A percentile compares a stretch with the other conserved stretches of the same genome.
Evolutionary conservation across 768 basidiomycete species (phyloP).

Genomic region (Lactifluus pinguis): DNA sequence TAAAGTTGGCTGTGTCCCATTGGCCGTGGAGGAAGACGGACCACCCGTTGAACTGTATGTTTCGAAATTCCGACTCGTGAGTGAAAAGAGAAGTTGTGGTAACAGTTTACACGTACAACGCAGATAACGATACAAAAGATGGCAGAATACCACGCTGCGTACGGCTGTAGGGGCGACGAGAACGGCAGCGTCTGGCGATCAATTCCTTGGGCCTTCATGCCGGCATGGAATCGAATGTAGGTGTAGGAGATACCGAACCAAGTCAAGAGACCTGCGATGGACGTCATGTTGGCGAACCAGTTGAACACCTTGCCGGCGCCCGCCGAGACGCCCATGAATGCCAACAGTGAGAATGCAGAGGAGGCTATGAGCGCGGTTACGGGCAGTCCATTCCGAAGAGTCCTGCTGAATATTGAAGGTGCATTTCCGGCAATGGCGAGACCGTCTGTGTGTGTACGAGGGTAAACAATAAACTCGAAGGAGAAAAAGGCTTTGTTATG

Average conservation of each 20-base stretch:
- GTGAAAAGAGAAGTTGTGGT: background rate
- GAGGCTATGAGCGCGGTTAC: slow-evolving; percentile 62
- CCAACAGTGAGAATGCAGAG: slow-evolving; percentile 56
- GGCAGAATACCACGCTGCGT: slow-evolving; percentile 49
- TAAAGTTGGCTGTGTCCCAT: slow-evolving; percentile 58
- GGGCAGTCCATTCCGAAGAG: slow-evolving; percentile 68
- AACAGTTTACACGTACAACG: slow-evolving; percentile 38
- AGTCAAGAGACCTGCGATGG: slow-evolving; percentile 40
- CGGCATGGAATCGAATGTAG: slow-evolving; percentile 71
- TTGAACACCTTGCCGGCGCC: slow-evolving; percentile 67
- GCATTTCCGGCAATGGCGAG: slow-evolving; percentile 75
- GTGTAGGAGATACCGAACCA: slow-evolving; percentile 42
- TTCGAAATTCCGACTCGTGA: slow-evolving; percentile 17
- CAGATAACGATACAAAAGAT: slow-evolving; percentile 39
- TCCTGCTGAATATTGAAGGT: slow-evolving; percentile 65
- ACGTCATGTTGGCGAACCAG: slow-evolving; percentile 61
- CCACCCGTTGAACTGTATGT: slow-evolving; percentile 38
- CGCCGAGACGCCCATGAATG: slow-evolving; percentile 67
- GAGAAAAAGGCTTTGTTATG: background rate
- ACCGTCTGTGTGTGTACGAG: slow-evolving; percentile 44
- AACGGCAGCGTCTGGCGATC: slow-evolving; percentile 67
- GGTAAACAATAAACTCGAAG: background rate
- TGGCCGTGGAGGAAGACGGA: slow-evolving; percentile 42
- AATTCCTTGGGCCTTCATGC: slow-evolving; percentile 71
- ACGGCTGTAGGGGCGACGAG: slow-evolving; percentile 57